Base-by-base conservation (phyloP, 139 green algal genomes). In the Chlamydomonas asymmetrica region DNA sequence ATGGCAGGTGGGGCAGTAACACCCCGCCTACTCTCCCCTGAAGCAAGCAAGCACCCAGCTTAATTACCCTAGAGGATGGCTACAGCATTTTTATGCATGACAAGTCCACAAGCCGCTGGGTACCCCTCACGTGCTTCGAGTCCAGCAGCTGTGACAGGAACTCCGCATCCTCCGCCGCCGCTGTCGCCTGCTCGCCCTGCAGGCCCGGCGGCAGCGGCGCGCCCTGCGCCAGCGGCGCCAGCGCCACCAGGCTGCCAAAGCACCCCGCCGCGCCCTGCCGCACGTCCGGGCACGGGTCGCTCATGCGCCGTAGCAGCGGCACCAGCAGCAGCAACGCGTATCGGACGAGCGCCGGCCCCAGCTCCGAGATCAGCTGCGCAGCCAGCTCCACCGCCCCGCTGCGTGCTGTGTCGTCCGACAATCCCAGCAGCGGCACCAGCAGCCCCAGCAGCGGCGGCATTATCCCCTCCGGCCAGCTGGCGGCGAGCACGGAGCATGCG, bases 121-220 rank as follows among this genome's bases (percentile, higher is more conserved):
- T n/a, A n/a, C 13, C 91, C 10, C 89, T 88, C 57, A 85, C 79
- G 54, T 87, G 69, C 35, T 78, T 79, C 81, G 91, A 94, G 85
- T 98, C 94, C 54, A 98, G 83, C 56, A 99, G 87, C 91, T 97
- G 91, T 74, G 88, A 73, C 80, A 99, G 80, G 78, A 98, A 97
- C 20, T 66, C 64, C 5, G 66, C 78, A 80, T 99, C 94, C 27
- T 82, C 37, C 23, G 73, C 50, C 59, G 87, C 86, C 16, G 63
- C 56, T 4, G 56, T 71, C 8, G 79, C 74, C 74, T 90, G 91
- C 10, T 74, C 74, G 0, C 72, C 75, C 63, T 92, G 82, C 39
- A 98, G 74, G n/a, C 85, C 86, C 0, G 57, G 38, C 2, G 94
- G 93, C 31, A 82, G 67, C 7, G 80, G 66, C 66, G 86, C 38